A percentile compares a stretch with the other conserved stretches of the same genome.
phyloP scores from a whole-genome alignment of 441 rosid genomes.

The Manihot esculenta region DNA sequence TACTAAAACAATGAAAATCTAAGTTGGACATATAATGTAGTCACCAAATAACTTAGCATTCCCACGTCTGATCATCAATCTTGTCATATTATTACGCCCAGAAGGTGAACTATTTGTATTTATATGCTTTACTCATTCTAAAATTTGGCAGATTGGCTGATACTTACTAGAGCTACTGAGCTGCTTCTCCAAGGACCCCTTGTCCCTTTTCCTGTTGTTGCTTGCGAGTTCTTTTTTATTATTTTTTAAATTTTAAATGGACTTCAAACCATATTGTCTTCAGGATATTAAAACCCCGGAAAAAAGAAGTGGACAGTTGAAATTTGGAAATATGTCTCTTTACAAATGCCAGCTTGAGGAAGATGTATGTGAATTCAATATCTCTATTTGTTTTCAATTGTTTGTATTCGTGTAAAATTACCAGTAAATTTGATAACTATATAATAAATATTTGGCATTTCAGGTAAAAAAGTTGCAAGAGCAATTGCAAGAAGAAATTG shows the following conservation, averaged over 20 bases:
- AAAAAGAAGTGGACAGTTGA: constrained; percentile 40
- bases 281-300: constrained; percentile 45
- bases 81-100: not conserved
- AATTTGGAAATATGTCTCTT: constrained; percentile 39
- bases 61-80: not conserved
- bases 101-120: not conserved
- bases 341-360: constrained; percentile 74
- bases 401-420: constrained; percentile 2
- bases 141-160: not conserved
- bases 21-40: not conserved
- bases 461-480: constrained; percentile 73
- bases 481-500: constrained; percentile 75
- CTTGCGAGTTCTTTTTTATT: not conserved
- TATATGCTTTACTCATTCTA: not conserved
- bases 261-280: constrained; percentile 16
- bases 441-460: constrained; percentile 1
- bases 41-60: not conserved
- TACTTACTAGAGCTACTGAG: not conserved
- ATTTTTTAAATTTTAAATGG: not conserved
- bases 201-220: not conserved
- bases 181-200: not conserved
- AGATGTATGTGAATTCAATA: constrained; percentile 55
- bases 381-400: not conserved
- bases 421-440: not conserved
- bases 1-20: not conserved